phyloP scores from a whole-genome alignment of 176 grass and related monocot genomes.

The Oryza longistaminata region DNA sequence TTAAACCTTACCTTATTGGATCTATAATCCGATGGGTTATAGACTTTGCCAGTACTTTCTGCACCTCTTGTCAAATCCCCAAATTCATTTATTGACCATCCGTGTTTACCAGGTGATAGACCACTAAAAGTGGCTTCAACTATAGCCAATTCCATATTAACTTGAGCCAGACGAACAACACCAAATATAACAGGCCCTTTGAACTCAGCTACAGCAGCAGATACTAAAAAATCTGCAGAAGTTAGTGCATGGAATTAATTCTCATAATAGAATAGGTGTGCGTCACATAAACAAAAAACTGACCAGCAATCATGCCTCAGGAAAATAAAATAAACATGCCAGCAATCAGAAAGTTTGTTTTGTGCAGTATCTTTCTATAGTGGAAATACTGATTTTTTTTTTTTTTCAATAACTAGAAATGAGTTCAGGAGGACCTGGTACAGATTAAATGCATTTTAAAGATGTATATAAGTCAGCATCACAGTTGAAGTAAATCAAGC shows the following conservation, averaged over 20 bases:
- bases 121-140: slow-evolving; percentile 95
- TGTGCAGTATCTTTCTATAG: slow-evolving; percentile 18
- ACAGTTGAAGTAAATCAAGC: slow-evolving; percentile 1
- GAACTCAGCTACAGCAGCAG: slow-evolving; percentile 90
- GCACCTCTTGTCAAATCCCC: slow-evolving; percentile 90
- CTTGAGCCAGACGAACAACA: slow-evolving; percentile 88
- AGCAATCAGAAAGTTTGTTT: neutral
- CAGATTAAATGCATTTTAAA: slow-evolving; percentile 6
- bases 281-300: slow-evolving; percentile 20
- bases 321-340: slow-evolving; percentile 18
- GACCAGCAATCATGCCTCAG: neutral
- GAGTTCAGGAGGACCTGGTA: neutral
- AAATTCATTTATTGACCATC: slow-evolving; percentile 95
- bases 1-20: slow-evolving; percentile 55
- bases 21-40: slow-evolving; percentile 54
- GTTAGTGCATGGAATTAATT: slow-evolving; percentile 19
- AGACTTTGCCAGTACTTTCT: slow-evolving; percentile 82
- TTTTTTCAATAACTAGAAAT: neutral
- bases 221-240: slow-evolving; percentile 79
- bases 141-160: slow-evolving; percentile 88
- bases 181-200: slow-evolving; percentile 85
- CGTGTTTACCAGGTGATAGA: slow-evolving; percentile 85
- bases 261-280: neutral
- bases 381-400: neutral
- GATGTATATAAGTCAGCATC: slow-evolving; percentile 1